Percentiles rank a stretch among this genome's conserved stretches.
phyloP scores from a whole-genome alignment of 208 protist genomes.

The Leishmania braziliensis region DNA sequence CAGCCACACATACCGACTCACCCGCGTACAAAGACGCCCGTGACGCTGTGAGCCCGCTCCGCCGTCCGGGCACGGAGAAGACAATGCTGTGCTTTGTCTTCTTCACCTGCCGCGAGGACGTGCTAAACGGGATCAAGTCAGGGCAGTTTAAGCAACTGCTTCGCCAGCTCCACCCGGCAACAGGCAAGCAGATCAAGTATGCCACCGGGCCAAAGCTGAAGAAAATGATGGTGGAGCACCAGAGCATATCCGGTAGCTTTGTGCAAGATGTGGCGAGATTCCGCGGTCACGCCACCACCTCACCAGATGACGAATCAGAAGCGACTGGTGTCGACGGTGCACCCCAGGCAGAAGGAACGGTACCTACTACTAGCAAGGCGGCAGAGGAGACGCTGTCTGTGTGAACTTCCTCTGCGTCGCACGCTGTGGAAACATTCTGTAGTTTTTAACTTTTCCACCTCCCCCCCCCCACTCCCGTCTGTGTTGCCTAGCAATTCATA shows the following conservation, averaged over 20 bases:
- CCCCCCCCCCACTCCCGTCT: background rate
- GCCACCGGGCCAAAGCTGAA: conserved; percentile 58
- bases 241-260: conserved; percentile 31
- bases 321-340: background rate
- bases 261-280: conserved; percentile 21
- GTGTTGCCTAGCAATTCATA: background rate
- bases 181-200: conserved; percentile 64
- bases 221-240: conserved; percentile 30
- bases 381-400: background rate
- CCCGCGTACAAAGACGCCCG: background rate
- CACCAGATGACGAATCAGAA: background rate
- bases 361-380: background rate
- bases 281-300: background rate
- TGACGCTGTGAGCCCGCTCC: background rate
- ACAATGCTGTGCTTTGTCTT: conserved; percentile 72
- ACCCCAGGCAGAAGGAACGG: background rate
- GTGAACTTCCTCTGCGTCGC: background rate
- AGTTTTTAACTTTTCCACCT: background rate
- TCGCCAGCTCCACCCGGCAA: conserved; percentile 31
- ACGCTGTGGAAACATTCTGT: background rate
- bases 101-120: conserved; percentile 69
- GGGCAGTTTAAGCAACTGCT: conserved; percentile 39
- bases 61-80: background rate
- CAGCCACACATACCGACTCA: background rate
- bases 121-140: conserved; percentile 38